Base-by-base conservation (phyloP, 2,329 filamentous ascomycete genomes). In the Fusarium tjaetaba region DNA sequence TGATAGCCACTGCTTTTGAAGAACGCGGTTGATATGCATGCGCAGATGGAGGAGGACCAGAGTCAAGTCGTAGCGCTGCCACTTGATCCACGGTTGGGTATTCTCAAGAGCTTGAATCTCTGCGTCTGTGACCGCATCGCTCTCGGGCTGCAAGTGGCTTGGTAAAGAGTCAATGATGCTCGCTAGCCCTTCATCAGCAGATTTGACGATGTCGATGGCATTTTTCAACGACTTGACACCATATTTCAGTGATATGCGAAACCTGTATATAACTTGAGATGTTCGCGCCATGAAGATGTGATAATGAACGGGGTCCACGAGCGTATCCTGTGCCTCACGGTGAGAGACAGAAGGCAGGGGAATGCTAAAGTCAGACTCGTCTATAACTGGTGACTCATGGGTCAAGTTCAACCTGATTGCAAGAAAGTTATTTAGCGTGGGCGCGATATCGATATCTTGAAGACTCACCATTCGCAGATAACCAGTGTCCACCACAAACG, bases 401-500 rank as follows among this genome's bases (percentile, higher is more conserved):
- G 43, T 32, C 20, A 59, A 51, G 30, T 36, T 39, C 15, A 59
- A 6, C 56, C 56, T 59, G 20, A 39, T 26, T 20, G 11, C 16
- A 45, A 26, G 16, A 2, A 26, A 11, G 16, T 13, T 20, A 7
- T 18, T 57, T 4, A 57, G 28, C n/a, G 6, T 20, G 20, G 9
- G 14, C 7, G 16, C 6, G 13, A 13, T 5, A 24, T 26, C 4
- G 11, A 16, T 9, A 11, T 10, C 7, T 7, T 14, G 9, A 0
- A 48, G 2, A 1, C 42, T 49, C 24, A 59, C 56, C 43, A 52
- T 14, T 59, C 56, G 20, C 56, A 52, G 5, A 59, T 59, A 2
- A 39, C 16, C 5, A 59, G 43, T n/a, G 56, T 59, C 56, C 56
- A 59, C 56, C 56, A 59, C 2, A 59, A 9, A 13, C 43, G 56